Conservation (phyloP, 495 filamentous ascomycete genomes). For the Coniosporium apollinis region DNA sequence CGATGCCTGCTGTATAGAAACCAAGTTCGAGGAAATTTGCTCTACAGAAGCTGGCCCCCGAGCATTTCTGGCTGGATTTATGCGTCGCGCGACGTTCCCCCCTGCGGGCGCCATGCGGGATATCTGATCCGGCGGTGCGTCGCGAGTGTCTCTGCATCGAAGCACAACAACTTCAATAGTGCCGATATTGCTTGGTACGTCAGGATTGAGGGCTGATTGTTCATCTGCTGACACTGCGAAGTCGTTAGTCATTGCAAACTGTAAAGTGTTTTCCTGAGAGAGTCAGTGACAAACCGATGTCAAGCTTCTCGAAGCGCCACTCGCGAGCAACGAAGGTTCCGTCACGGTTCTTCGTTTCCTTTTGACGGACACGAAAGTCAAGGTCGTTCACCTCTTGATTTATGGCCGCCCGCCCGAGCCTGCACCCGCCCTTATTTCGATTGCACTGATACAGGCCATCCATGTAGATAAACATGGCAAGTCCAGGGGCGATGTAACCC, state of each 20-base stretch:
- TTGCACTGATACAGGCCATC: conserved; percentile 35
- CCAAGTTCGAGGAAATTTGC: no score
- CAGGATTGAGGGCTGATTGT: conserved; percentile 11
- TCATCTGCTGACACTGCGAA: conserved; percentile 12
- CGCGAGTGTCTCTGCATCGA: conserved; percentile 19
- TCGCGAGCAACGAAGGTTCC: conserved; percentile 25
- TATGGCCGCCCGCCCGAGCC: background rate
- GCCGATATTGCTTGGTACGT: conserved; percentile 25
- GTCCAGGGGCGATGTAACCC: conserved; percentile 28
- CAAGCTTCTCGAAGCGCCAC: conserved; percentile 28
- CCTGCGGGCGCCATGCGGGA: no score
- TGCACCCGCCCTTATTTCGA: conserved; percentile 22
- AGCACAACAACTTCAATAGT: conserved; percentile 33
- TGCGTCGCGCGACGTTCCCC: no score
- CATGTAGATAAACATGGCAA: conserved; percentile 33
- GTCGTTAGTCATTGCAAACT: background rate
- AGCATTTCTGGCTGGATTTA: no score
- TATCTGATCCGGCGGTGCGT: no score
- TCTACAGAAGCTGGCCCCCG: no score
- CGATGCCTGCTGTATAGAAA: no score
- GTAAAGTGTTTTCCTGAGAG: conserved; percentile 3
- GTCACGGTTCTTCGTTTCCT: conserved; percentile 23
- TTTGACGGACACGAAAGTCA: conserved; percentile 28
- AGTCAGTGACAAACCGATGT: no score
- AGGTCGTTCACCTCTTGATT: conserved; percentile 16